Base-by-base conservation (phyloP, 495 filamentous ascomycete species). In the Jackrogersella multiformis region DNA sequence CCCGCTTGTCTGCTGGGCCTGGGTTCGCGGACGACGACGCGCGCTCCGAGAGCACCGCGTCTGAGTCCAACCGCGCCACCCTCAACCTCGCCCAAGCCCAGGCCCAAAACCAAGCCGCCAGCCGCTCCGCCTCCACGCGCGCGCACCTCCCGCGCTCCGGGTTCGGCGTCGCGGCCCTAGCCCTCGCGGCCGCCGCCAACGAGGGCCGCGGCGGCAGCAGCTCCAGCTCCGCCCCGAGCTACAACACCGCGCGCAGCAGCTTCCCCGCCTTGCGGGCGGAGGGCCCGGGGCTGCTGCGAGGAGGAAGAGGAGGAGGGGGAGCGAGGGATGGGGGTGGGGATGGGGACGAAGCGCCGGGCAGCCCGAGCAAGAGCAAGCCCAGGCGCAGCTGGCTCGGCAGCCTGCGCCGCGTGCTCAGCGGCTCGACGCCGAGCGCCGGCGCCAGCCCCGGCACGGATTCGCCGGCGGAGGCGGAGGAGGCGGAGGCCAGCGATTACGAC, bases 231-330 rank as follows among this genome's bases (percentile, higher is more conserved):
- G 73, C 84, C n/a, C 87, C 87, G 21, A 89, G 85, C 48, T 93
- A 89, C 73, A 86, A 83, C 35, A 92, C 91, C 0, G 90, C 90
- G 5, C 81, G 82, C 15, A 86, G 86, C 13, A 84, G 82, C 16
- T 86, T 91, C 61, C 79, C 81, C 1, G 81, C 84, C 15, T 79
- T 89, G 9, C 90, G 89, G 65, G 82, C 84, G 7, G 89, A 94
- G 72, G 88, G 86, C 0, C 88, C 90, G 32, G 76, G 76, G 1
- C 77, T 94, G 24, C 83, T 94, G 21, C 68, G 80, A 2, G 77
- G 77, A 10, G 41, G 41, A 21, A 45, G 7, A 53, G 38, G 10
- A 4, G 0, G 2, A 20, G 51, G 23, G 58, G 66, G 0, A 55
- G 45, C 2, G 61, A 67, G 12, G 70, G 54, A n/a, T 39, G 75